phyloP scores from a whole-genome alignment of 352 stramenopile species.

The Phytopythium sindhum region DNA sequence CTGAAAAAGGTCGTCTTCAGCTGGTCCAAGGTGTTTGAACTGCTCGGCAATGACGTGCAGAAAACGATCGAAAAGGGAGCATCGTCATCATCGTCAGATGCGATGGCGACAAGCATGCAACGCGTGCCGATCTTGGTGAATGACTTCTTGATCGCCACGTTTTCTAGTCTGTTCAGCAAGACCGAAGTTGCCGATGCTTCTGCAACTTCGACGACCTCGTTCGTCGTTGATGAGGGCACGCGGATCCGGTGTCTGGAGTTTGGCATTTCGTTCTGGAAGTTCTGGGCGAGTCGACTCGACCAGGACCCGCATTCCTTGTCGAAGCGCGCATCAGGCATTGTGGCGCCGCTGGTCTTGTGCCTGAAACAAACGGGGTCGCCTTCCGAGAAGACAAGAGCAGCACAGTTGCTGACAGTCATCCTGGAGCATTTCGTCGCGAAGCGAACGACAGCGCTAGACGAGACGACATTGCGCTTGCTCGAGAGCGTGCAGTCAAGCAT shows the following conservation, averaged over 20 bases:
- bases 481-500: constrained; percentile 50
- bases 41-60: constrained; percentile 36
- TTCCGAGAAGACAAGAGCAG: constrained; percentile 60
- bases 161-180: constrained; percentile 35
- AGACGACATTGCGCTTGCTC: constrained; percentile 38
- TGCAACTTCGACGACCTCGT: constrained; percentile 6
- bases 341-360: constrained; percentile 53
- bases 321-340: constrained; percentile 50
- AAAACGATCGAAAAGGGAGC: constrained; percentile 31
- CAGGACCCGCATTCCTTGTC: constrained; percentile 44
- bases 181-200: constrained; percentile 12
- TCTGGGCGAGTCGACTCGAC: constrained; percentile 48
- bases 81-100: constrained; percentile 10
- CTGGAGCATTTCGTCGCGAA: constrained; percentile 46
- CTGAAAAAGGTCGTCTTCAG: constrained; percentile 74
- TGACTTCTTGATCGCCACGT: constrained; percentile 57
- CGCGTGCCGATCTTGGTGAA: constrained; percentile 63
- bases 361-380: constrained; percentile 31
- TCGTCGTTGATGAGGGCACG: constrained; percentile 43
- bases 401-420: constrained; percentile 65
- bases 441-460: constrained; percentile 44
- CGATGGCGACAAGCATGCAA: constrained; percentile 10
- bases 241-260: constrained; percentile 72
- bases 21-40: constrained; percentile 70
- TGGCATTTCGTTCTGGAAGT: constrained; percentile 68